Conservation (phyloP, 2,329 filamentous ascomycete species). For the Parafenestella ontariensis region DNA sequence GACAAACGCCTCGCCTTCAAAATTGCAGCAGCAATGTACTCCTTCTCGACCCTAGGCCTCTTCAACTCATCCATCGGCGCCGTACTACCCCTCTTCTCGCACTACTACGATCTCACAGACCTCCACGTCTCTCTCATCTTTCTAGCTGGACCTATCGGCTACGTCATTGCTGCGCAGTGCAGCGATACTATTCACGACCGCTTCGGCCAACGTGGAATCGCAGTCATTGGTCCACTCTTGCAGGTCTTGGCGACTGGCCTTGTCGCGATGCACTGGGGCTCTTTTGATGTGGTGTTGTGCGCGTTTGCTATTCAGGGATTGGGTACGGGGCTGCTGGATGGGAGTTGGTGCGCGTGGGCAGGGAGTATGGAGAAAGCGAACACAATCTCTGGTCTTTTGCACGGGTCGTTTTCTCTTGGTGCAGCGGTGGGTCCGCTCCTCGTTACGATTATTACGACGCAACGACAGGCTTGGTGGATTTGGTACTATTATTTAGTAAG, state of each 20-base stretch:
- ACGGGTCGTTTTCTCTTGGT: slow-evolving; percentile 51
- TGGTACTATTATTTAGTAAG: slow-evolving; percentile 52
- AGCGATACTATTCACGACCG: slow-evolving; percentile 50
- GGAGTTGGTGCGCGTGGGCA: slow-evolving; percentile 56
- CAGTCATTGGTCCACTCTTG: slow-evolving; percentile 48
- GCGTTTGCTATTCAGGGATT: slow-evolving; percentile 45
- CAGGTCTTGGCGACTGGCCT: slow-evolving; percentile 44
- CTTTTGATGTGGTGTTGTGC: slow-evolving; percentile 43
- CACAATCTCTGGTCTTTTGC: slow-evolving; percentile 50
- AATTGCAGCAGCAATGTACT: slow-evolving; percentile 63
- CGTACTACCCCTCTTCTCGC: slow-evolving; percentile 47
- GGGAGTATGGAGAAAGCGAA: slow-evolving; percentile 52
- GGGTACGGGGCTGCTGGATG: slow-evolving; percentile 53
- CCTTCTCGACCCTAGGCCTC: slow-evolving; percentile 63
- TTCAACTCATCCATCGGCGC: slow-evolving; percentile 41
- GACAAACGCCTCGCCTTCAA: slow-evolving; percentile 35
- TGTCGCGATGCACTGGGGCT: slow-evolving; percentile 35
- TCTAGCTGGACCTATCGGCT: slow-evolving; percentile 53
- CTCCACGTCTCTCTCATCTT: slow-evolving; percentile 56
- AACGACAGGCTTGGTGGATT: slow-evolving; percentile 42
- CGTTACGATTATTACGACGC: slow-evolving; percentile 38
- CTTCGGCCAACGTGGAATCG: slow-evolving; percentile 54
- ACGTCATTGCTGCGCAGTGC: slow-evolving; percentile 51
- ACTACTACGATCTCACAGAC: slow-evolving; percentile 53
- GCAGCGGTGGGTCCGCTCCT: slow-evolving; percentile 50